A percentile compares a stretch with the other conserved stretches of the same genome.
These are phyloP conservation scores for Apium graveolens DNA, from an alignment of 129 eudicot genomes.

Conservation along the genomic window DNA sequence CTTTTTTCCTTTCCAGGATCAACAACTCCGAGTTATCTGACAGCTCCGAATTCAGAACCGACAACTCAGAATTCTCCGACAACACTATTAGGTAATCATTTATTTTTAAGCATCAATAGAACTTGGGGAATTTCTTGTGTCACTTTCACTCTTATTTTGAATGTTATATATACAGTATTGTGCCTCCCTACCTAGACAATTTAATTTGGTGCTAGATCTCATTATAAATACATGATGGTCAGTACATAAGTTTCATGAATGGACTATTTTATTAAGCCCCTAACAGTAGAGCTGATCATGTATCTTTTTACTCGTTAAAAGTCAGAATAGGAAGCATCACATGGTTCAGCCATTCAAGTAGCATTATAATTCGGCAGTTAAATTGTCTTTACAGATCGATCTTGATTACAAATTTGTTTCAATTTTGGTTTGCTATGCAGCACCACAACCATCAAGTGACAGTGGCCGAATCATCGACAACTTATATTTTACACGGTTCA, in stretches of 20 bases:
- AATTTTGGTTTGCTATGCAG: neutral
- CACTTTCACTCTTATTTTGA: too few species aligned
- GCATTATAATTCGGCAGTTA: neutral
- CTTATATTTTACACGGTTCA: too few species aligned
- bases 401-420: neutral
- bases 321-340: neutral
- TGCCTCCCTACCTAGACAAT: too few species aligned
- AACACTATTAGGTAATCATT: neutral
- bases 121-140: too few species aligned
- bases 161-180: too few species aligned
- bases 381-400: too few species aligned
- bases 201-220: too few species aligned
- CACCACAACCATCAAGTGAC: conserved; percentile 14
- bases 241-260: too few species aligned
- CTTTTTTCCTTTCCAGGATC: neutral
- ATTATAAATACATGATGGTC: too few species aligned
- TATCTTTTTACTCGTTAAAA: too few species aligned
- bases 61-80: neutral
- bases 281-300: neutral
- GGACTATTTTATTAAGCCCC: neutral
- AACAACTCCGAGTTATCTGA: neutral
- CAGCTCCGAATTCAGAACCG: too few species aligned
- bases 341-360: neutral
- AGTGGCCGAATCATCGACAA: too few species aligned
- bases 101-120: neutral